These are phyloP conservation scores for Spiromastix sp. DNA, from an alignment of 2,329 filamentous ascomycete genomes.

Conservation along the genomic window DNA sequence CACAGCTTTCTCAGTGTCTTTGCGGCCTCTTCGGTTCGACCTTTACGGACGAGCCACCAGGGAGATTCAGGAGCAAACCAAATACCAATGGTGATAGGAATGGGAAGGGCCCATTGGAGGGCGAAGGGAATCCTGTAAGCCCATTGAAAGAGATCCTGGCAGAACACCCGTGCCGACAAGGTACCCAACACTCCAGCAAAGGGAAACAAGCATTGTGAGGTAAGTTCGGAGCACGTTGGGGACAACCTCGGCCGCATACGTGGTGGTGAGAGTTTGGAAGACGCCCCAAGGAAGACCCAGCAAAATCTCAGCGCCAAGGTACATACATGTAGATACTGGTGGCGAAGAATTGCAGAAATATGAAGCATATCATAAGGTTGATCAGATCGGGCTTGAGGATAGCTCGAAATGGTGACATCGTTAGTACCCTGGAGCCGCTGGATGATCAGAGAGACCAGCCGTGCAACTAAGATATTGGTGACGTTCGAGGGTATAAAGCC, in stretches of 20 bases:
- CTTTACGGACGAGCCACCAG: too few relatives aligned
- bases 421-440: too few relatives aligned
- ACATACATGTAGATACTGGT: slow-evolving; percentile 24
- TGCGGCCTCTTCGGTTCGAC: slow-evolving; percentile 24
- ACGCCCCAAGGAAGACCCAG: slow-evolving; percentile 31
- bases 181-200: slow-evolving; percentile 34
- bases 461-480: too few relatives aligned
- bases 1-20: slow-evolving; percentile 21
- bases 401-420: too few relatives aligned
- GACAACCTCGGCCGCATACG: slow-evolving; percentile 30
- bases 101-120: slow-evolving; percentile 22
- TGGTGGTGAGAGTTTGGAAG: slow-evolving; percentile 24
- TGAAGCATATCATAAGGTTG: slow-evolving; percentile 17
- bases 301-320: slow-evolving; percentile 27
- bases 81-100: slow-evolving; percentile 14
- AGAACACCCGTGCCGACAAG: slow-evolving; percentile 27
- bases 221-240: slow-evolving; percentile 24
- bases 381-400: too few relatives aligned
- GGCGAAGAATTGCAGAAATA: slow-evolving; percentile 34
- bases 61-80: slow-evolving; percentile 23
- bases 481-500: too few relatives aligned
- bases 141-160: slow-evolving; percentile 23
- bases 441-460: too few relatives aligned
- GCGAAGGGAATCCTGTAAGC: slow-evolving; percentile 29
- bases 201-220: slow-evolving; percentile 27